Base-by-base conservation (phyloP, 2,329 filamentous ascomycete genomes). In the Periconia macrospinosa region DNA sequence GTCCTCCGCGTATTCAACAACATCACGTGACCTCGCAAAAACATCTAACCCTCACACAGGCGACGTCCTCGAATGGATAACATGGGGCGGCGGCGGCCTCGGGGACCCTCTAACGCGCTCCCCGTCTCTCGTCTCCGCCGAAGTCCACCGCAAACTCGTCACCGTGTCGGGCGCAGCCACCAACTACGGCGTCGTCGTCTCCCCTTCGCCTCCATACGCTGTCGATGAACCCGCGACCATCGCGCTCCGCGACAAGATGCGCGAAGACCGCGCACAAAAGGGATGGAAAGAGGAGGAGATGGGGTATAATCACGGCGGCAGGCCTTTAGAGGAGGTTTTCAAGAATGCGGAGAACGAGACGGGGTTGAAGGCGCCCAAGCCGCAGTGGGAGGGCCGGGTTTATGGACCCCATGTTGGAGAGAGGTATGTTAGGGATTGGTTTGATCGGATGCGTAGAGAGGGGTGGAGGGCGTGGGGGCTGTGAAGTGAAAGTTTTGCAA, bases 51-150 rank as follows among this genome's bases (percentile, higher is more conserved):
- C 11, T 2, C 11, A n/a, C 17, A 18, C 46, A 71, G 78, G 74
- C 13, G 79, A 82, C 54, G 69, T 80, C 1, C 74, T 81, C 6
- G 78, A 81, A 65, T 81, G 75, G 76, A 72, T 79, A 30, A 81
- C 79, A 5, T 81, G 78, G 78, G 78, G 78, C 44, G 79, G 77
- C 27, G 79, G 78, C 19, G 78, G 79, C 1, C 71, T 81, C 13
- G 79, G 78, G 30, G 78, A 81, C 60, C 75, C 78, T 0, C 65
- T 81, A 6, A 75, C 72, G 0, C 71, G 79, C 0, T 75, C 79
- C 0, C 68, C 75, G 0, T 66, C 73, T 23, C 74, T 72, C 41
- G 79, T 81, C 10, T 77, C 78, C 1, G 61, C 75, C 10, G 79
- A 81, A 59, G 76, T 79, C 1, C 76, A 75, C 47, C 74, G 76